Conservation (phyloP, 805 yeast genomes). For the Lipomyces japonicus region DNA sequence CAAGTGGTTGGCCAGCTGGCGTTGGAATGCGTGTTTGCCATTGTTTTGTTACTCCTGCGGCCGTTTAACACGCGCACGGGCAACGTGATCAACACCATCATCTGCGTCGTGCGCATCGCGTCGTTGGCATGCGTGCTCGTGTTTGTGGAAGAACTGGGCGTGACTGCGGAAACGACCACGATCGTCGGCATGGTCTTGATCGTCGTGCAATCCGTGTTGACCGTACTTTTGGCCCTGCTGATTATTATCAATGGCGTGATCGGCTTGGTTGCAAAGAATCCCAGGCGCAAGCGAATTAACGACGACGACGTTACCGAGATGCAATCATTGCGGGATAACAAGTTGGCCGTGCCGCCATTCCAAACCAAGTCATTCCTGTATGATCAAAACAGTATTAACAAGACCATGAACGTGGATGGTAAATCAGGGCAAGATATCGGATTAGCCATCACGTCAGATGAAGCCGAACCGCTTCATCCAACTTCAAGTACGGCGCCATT, state of each 20-base stretch:
- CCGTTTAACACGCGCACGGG: constrained; percentile 37
- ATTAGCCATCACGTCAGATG: not conserved
- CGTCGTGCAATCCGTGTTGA: constrained; percentile 34
- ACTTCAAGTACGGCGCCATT: not conserved
- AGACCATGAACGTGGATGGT: not conserved
- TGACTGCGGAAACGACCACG: constrained; percentile 32
- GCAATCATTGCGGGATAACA: constrained; percentile 11
- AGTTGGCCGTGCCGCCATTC: not conserved
- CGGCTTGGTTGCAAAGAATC: constrained; percentile 5
- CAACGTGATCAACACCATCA: constrained; percentile 34
- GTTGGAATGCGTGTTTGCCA: constrained; percentile 31
- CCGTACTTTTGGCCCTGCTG: constrained; percentile 32
- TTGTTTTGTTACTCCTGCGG: constrained; percentile 26
- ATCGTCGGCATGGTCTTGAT: constrained; percentile 36
- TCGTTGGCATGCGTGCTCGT: constrained; percentile 34
- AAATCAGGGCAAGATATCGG: constrained; percentile 7
- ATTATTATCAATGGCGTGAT: constrained; percentile 28
- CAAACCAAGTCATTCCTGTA: not conserved
- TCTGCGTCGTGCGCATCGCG: constrained; percentile 33
- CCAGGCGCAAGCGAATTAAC: not conserved
- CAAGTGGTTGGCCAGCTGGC: constrained; percentile 38
- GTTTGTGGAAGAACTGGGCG: constrained; percentile 34
- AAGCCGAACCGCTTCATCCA: not conserved
- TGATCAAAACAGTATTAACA: not conserved
- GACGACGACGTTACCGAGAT: constrained; percentile 9